phyloP scores from a whole-genome alignment of 371 early-diverging fungal genomes.

The Mucor saturninus region DNA sequence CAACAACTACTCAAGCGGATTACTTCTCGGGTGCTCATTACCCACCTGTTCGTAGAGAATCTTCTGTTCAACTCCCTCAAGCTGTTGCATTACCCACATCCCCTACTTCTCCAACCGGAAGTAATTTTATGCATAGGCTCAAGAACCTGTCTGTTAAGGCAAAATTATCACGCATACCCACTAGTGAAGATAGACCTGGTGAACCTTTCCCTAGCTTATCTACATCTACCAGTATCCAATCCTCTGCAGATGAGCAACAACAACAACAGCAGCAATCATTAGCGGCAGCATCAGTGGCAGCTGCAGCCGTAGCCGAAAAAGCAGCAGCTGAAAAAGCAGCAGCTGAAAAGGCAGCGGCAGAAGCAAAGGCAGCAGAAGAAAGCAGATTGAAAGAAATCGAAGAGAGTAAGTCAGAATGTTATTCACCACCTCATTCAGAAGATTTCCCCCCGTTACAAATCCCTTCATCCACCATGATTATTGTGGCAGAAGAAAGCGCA shows the following conservation, averaged over 20 bases:
- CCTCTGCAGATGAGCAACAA: background rate
- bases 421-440: conserved; percentile 48
- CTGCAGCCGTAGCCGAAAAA: background rate
- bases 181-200: conserved; percentile 36
- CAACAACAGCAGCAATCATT: background rate
- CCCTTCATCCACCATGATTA: conserved; percentile 70
- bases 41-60: conserved; percentile 21
- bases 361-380: conserved; percentile 9
- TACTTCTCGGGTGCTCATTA: conserved; percentile 57
- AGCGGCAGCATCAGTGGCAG: background rate
- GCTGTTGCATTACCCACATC: conserved; percentile 46
- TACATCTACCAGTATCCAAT: background rate
- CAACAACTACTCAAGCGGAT: conserved; percentile 39
- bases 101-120: conserved; percentile 40
- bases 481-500: conserved; percentile 80
- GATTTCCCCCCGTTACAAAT: conserved; percentile 70
- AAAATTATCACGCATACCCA: conserved; percentile 50
- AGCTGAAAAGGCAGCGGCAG: conserved; percentile 1
- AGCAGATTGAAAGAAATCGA: conserved; percentile 12
- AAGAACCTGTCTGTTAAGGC: conserved; percentile 58
- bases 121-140: conserved; percentile 59
- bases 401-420: conserved; percentile 36
- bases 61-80: conserved; percentile 45
- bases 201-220: background rate
- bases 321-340: background rate